phyloP scores from a whole-genome alignment of 1,284 basidiomycete genomes.

The Sphagnurus paluster region DNA sequence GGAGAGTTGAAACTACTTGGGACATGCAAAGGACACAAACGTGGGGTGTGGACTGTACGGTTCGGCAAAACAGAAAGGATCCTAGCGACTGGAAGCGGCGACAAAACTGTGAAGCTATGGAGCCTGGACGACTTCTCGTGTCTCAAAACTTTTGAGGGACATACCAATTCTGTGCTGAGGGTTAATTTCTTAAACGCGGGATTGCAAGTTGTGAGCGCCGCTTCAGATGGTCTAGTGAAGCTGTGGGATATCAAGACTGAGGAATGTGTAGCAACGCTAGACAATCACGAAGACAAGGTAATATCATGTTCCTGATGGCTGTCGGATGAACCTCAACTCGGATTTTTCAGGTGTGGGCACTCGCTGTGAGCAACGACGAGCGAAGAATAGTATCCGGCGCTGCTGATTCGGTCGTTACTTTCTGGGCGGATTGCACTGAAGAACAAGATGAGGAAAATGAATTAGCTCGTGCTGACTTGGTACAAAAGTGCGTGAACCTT shows the following conservation, averaged over 20 bases:
- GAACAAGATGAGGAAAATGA: constrained; percentile 77
- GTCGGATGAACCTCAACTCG: too few species aligned
- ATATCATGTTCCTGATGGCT: constrained; percentile 22
- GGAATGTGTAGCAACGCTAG: constrained; percentile 85
- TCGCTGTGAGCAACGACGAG: constrained; percentile 80
- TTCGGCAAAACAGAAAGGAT: constrained; percentile 86
- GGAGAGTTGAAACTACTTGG: constrained; percentile 82
- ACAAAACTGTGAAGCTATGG: constrained; percentile 95
- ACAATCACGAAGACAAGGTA: constrained; percentile 96
- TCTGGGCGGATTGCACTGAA: constrained; percentile 93
- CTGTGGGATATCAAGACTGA: constrained; percentile 93
- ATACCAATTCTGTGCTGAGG: constrained; percentile 94
- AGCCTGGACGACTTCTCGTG: constrained; percentile 89
- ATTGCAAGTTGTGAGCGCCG: constrained; percentile 85
- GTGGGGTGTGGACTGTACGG: constrained; percentile 94
- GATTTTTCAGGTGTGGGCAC: constrained; percentile 91
- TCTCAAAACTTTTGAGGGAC: constrained; percentile 94
- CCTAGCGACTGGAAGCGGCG: constrained; percentile 91
- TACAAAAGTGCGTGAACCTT: constrained; percentile 66
- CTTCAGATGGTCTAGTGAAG: constrained; percentile 94
- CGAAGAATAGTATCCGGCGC: constrained; percentile 86
- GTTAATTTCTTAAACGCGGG: constrained; percentile 88
- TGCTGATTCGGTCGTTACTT: constrained; percentile 90
- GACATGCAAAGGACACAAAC: constrained; percentile 93
- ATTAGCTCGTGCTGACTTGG: constrained; percentile 65